Conservation (phyloP, 331 rosid genomes). For the Pyrus hybrid region DNA sequence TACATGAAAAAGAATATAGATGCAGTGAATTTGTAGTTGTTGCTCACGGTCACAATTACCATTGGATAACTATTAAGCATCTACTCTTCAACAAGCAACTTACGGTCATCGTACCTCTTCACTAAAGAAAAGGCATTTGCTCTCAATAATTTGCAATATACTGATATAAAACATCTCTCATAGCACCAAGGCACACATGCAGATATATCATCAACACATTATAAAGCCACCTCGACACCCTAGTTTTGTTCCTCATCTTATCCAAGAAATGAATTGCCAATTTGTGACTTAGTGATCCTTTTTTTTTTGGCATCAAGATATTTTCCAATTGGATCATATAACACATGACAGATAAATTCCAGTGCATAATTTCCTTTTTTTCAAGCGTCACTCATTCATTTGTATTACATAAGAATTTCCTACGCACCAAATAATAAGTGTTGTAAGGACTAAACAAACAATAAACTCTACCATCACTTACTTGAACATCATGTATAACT, state of each 20-base stretch:
- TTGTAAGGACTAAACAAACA: not conserved
- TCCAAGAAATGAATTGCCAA: not conserved
- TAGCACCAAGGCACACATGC: not conserved
- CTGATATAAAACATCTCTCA: not conserved
- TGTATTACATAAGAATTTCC: not conserved
- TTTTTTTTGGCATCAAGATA: no score
- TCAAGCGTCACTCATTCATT: not conserved
- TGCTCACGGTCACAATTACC: not conserved
- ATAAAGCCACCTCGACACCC: not conserved
- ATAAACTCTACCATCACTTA: not conserved
- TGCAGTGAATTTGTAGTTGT: not conserved
- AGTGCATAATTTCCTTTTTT: not conserved
- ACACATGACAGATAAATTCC: not conserved
- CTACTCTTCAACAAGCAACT: not conserved
- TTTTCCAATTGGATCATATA: not conserved
- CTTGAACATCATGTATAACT: not conserved
- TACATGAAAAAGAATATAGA: not conserved
- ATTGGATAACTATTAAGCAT: not conserved
- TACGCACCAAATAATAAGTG: not conserved
- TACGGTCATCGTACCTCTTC: not conserved
- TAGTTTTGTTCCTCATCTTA: not conserved
- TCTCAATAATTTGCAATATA: not conserved
- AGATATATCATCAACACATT: not conserved
- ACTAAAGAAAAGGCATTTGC: not conserved
- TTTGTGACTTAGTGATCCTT: no score